Conservation (phyloP, 805 yeast species). For the Grigorovia transvaalensis region DNA sequence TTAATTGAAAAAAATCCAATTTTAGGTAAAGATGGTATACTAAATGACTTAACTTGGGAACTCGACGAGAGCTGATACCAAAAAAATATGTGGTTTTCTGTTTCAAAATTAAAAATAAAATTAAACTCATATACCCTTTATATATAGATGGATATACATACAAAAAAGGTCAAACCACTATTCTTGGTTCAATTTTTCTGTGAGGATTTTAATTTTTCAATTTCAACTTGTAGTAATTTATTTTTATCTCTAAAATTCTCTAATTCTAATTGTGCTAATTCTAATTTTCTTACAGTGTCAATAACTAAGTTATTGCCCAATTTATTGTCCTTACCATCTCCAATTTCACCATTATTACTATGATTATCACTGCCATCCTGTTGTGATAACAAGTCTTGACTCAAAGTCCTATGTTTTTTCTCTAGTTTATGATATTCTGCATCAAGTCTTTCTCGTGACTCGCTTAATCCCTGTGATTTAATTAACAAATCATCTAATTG, state of each 20-base stretch:
- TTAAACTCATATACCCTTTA: no score
- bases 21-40: not conserved
- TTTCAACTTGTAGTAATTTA: conserved; percentile 48
- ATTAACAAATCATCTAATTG: conserved; percentile 47
- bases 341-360: not conserved
- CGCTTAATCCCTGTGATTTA: conserved; percentile 36
- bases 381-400: conserved; percentile 19
- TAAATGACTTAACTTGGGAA: not conserved
- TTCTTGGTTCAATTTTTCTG: not conserved
- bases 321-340: conserved; percentile 26
- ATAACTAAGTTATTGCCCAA: conserved; percentile 28
- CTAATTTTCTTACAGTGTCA: conserved; percentile 66
- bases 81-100: no score
- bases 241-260: conserved; percentile 47
- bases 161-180: not conserved
- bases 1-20: conserved; percentile 17
- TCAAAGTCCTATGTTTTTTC: conserved; percentile 19
- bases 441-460: conserved; percentile 24
- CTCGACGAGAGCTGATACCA: not conserved
- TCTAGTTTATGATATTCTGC: conserved; percentile 24
- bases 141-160: not conserved
- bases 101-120: no score
- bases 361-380: conserved; percentile 33
- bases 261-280: conserved; percentile 62
- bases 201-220: conserved; percentile 47